phyloP scores from a whole-genome alignment of 2,329 filamentous ascomycete species.

The Xylaria sp. region DNA sequence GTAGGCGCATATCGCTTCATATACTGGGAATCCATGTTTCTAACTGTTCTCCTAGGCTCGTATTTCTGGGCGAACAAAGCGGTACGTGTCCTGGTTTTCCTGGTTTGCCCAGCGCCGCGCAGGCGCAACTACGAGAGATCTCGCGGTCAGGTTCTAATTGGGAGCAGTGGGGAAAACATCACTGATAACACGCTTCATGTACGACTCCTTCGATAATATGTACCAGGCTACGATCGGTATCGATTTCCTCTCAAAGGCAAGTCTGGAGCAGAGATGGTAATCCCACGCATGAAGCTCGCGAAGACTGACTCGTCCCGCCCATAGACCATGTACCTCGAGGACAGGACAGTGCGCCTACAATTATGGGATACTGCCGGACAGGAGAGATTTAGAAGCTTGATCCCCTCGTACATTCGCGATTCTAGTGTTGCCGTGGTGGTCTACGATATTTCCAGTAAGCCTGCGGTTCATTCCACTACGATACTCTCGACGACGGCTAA shows the following conservation, averaged over 20 bases:
- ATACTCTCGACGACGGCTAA: constrained; percentile 30
- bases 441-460: constrained; percentile 92
- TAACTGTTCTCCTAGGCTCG: constrained; percentile 71
- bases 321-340: constrained; percentile 99
- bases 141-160: constrained; percentile 21
- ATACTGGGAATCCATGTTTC: constrained; percentile 26
- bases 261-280: constrained; percentile 32
- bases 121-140: background rate
- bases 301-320: constrained; percentile 29
- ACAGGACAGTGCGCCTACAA: constrained; percentile 95
- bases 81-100: constrained; percentile 68
- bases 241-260: constrained; percentile 97
- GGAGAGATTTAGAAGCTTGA: constrained; percentile 95
- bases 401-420: constrained; percentile 98
- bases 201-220: constrained; percentile 99
- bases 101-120: background rate
- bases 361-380: constrained; percentile 99
- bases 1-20: constrained; percentile 69
- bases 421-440: constrained; percentile 98
- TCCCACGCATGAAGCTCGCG: constrained; percentile 16
- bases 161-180: constrained; percentile 94
- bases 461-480: background rate
- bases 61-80: constrained; percentile 98
- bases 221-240: constrained; percentile 99
- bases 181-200: constrained; percentile 99